Conservation (phyloP, 2,329 filamentous ascomycete species). For the Aspergillus pseudoterreus region DNA sequence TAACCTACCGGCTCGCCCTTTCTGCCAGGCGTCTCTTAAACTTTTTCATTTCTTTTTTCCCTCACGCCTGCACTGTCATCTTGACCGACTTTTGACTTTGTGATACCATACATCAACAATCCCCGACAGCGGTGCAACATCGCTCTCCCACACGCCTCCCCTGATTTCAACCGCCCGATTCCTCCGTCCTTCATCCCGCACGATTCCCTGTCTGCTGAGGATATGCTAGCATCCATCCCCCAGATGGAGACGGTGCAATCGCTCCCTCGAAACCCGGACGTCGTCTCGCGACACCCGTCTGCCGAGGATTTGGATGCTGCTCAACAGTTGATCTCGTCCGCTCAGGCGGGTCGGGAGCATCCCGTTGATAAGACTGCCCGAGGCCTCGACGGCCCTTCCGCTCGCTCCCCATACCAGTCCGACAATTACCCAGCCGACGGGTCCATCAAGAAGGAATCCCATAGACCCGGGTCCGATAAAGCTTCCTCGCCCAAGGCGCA, state of each 20-base stretch:
- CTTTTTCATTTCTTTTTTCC: constrained; percentile 15
- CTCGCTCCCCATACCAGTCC: constrained; percentile 11
- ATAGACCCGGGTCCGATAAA: constrained; percentile 14
- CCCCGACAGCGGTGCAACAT: constrained; percentile 30
- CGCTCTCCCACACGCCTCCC: constrained; percentile 14
- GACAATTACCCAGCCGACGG: constrained; percentile 15
- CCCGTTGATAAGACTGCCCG: constrained; percentile 16
- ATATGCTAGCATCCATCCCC: constrained; percentile 35
- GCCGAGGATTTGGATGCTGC: constrained; percentile 47
- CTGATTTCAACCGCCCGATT: constrained; percentile 13
- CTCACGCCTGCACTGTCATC: constrained; percentile 21
- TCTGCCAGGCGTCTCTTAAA: constrained; percentile 12
- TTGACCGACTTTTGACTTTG: constrained; percentile 36
- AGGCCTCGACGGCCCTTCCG: constrained; percentile 14
- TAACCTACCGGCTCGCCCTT: constrained; percentile 17
- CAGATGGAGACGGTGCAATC: constrained; percentile 36
- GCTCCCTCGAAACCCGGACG: constrained; percentile 26
- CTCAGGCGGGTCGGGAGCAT: constrained; percentile 41
- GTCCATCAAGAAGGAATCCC: constrained; percentile 21
- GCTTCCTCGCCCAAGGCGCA: constrained; percentile 34
- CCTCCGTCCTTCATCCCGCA: constrained; percentile 8
- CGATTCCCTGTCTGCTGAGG: constrained; percentile 12
- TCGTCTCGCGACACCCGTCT: constrained; percentile 40
- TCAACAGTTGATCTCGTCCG: constrained; percentile 46
- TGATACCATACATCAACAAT: constrained; percentile 31